Percentiles rank a stretch among this genome's conserved stretches.
phyloP scores from a whole-genome alignment of 345 rosid genomes.

The Populus alba region DNA sequence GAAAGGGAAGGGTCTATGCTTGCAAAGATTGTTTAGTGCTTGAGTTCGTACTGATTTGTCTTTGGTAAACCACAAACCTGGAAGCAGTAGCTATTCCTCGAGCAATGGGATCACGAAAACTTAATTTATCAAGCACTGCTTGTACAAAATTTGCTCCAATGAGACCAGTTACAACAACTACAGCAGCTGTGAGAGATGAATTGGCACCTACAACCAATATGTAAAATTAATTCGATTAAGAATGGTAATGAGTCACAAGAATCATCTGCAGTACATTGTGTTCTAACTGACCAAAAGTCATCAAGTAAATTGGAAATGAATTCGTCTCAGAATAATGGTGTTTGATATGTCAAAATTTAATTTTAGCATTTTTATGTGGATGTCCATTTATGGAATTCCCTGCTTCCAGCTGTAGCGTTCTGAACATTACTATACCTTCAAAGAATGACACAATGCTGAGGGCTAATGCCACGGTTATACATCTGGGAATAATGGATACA shows the following conservation, averaged over 20 bases:
- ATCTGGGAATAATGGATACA: conserved; percentile 79
- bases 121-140: conserved; percentile 66
- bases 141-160: conserved; percentile 89
- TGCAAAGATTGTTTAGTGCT: not conserved
- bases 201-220: conserved; percentile 58
- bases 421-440: conserved; percentile 45
- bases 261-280: not conserved
- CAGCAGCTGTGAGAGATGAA: conserved; percentile 92
- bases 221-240: not conserved
- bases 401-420: no score
- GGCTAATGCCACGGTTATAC: conserved; percentile 91
- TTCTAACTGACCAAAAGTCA: not conserved
- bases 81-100: conserved; percentile 94
- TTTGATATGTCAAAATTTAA: not conserved
- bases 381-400: no score
- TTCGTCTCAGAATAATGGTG: no score
- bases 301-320: no score
- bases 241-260: not conserved
- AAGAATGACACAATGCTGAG: conserved; percentile 91
- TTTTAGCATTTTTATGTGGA: no score
- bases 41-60: not conserved
- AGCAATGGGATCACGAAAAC: conserved; percentile 78
- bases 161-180: conserved; percentile 87
- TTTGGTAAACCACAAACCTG: conserved; percentile 40
- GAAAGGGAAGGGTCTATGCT: not conserved